Base-by-base conservation (phyloP, 2,329 filamentous ascomycete species). In the Neodidymelliopsis sp. region DNA sequence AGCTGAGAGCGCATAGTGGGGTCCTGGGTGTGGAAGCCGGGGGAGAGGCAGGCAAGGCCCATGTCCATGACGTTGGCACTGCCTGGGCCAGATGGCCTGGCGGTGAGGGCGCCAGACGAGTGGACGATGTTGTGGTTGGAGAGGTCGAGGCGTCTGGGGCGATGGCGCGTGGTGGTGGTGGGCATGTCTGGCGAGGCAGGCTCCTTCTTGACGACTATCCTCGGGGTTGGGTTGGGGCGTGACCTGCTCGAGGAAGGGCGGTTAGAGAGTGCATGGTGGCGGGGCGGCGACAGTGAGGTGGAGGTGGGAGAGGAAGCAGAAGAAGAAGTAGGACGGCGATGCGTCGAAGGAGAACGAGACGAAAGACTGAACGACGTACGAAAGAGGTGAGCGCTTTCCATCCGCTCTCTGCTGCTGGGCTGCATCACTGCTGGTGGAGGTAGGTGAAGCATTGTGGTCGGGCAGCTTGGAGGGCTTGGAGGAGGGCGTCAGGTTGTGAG, bases 161-260 rank as follows among this genome's bases (percentile, higher is more conserved):
- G 83, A 66, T 90, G 90, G 40, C 89, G 84, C 43, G 88, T 83
- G 49, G 84, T 83, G 45, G 88, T 83, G 51, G 85, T 83, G 41
- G 85, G 81, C 66, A 94, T 84, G 56, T 88, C 88, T 43, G 93
- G 93, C 35, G 93, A 97, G 30, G 88, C 78, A 10, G 92, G 92
- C 74, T 99, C 94, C 75, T 97, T 97, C 81, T 97, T 97, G 51
- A 99, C 92, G 57, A 96, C 83, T 56, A 97, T 95, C 76, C 90
- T 92, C 29, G 90, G 89, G 50, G 80, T 75, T 34, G 76, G 68
- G 10, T 34, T 23, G 72, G 77, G 74, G 71, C 81, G 79, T 75
- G 79, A 75, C 80, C 81, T 74, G 79, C 51, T 60, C 13, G 60
- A 63, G 19, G 62, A 64, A 70, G 60, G 79, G 79, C 67, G 59